These are phyloP conservation scores for Viola odorata DNA, from an alignment of 345 rosid species.

Conservation along the genomic window DNA sequence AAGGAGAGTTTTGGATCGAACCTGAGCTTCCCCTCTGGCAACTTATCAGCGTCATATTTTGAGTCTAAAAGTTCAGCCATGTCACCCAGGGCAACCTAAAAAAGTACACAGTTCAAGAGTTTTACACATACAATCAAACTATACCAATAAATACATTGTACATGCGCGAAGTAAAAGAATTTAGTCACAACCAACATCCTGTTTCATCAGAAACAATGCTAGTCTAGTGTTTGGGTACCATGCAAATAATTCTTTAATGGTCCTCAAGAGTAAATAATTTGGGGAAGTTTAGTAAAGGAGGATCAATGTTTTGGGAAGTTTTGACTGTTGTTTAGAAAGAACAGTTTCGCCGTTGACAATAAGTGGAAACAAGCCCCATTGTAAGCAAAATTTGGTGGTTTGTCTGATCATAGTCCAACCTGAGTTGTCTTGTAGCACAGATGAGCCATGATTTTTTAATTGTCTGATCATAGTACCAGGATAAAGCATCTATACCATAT, in stretches of 20 bases:
- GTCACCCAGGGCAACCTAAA: slow-evolving; percentile 87
- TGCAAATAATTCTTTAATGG: background rate
- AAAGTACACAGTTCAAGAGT: slow-evolving; percentile 1
- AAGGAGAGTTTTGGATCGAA: slow-evolving; percentile 18
- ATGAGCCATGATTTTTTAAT: background rate
- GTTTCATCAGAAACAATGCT: background rate
- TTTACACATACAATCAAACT: slow-evolving; percentile 5
- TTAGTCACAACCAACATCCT: background rate
- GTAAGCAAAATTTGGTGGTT: too few species aligned
- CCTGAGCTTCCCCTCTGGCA: slow-evolving; percentile 85
- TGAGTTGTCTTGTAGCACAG: background rate
- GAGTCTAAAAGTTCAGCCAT: slow-evolving; percentile 61
- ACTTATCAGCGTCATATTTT: slow-evolving; percentile 59
- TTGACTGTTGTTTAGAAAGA: background rate
- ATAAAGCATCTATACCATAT: background rate
- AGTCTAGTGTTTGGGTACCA: background rate
- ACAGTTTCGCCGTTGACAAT: too few species aligned
- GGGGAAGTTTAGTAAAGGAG: background rate
- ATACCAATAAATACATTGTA: background rate
- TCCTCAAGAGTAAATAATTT: background rate
- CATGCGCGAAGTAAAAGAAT: background rate
- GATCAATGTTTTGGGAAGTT: background rate
- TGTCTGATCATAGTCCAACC: too few species aligned
- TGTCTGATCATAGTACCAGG: background rate
- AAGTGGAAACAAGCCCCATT: too few species aligned